Evolutionary conservation across 768 basidiomycete species (phyloP), one percentile per base, ranked within the genome.

Genomic region (Tricholoma furcatifolium): DNA sequence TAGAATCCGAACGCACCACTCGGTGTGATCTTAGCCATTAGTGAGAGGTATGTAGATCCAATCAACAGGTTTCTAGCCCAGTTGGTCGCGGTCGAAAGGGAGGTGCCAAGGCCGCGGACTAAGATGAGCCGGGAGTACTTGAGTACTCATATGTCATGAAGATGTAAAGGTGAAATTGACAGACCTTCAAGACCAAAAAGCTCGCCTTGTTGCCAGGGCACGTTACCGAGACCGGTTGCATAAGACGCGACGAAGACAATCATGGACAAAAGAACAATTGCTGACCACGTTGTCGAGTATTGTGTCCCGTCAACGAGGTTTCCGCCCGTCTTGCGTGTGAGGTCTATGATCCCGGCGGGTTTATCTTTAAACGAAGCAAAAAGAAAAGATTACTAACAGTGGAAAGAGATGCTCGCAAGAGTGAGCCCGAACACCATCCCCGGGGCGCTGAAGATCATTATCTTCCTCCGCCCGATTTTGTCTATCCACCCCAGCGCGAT

Each of bases 141-240:
- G 6, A 21, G 41, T 6, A 14, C 2, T 14, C 6, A 3, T 5
- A 15, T 43, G 6, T 31, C 41, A 2, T 23, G 8, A 4, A 27
- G 32, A 4, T 5, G 4, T 15, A 32, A 10, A 17, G n/a, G 14
- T n/a, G n/a, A n/a, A 35, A 2, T 10, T 5, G 10, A 64, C 69
- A 24, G 38, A 81, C 84, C 83, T 75, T 91, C 87, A 35, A 92
- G 78, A 17, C 78, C 74, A 69, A 93, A 93, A 10, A 93, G 76
- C 64, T 92, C 91, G 40, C 88, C 89, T 66, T 91, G 91, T 61
- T 91, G 88, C 91, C 91, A 92, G 0, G 91, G 91, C 2, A 91
- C 83, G 60, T 89, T 88, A 0, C 89, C 89, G 14, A 91, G 70
- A 4, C 89, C 86, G 2, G 80, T 86, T 0, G 88, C 91, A 62